These are phyloP conservation scores for Telfairia occidentalis DNA, from an alignment of 331 rosid species.

Conservation along the genomic window DNA sequence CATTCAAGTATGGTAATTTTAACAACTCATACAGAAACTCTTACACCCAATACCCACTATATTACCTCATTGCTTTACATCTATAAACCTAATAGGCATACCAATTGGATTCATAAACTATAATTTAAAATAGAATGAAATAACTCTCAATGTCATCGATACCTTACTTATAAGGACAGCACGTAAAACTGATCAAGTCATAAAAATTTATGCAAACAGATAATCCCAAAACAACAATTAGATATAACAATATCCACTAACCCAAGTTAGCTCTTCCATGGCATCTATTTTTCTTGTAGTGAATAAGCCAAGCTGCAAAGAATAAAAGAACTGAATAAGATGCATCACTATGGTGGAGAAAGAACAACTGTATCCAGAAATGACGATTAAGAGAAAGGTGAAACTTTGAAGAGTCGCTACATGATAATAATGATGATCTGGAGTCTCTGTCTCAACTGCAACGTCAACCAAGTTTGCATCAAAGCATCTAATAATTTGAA, in stretches of 20 bases:
- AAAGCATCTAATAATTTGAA: constrained; percentile 49
- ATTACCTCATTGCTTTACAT: not conserved
- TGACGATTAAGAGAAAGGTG: constrained; percentile 6
- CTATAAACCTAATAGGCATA: not conserved
- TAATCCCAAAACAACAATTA: not conserved
- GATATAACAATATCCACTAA: constrained; percentile 24
- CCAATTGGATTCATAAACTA: not conserved
- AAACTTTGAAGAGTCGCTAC: constrained; percentile 25
- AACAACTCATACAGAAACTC: not conserved
- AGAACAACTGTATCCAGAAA: not conserved
- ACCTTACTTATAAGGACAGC: not conserved
- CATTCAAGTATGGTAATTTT: not conserved
- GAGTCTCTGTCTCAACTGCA: constrained; percentile 80
- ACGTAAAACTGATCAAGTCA: not conserved
- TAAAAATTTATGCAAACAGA: not conserved
- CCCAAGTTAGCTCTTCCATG: constrained; percentile 92
- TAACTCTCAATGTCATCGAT: not conserved
- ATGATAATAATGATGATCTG: constrained; percentile 67
- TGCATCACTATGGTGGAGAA: not conserved
- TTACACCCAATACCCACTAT: not conserved
- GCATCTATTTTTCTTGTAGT: constrained; percentile 66
- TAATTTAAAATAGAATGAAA: too few relatives aligned
- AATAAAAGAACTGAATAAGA: not conserved
- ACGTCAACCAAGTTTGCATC: constrained; percentile 81
- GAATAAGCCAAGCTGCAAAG: constrained; percentile 78